Conservation (phyloP, 495 filamentous ascomycete species). For the Penicillium cinerascens region DNA sequence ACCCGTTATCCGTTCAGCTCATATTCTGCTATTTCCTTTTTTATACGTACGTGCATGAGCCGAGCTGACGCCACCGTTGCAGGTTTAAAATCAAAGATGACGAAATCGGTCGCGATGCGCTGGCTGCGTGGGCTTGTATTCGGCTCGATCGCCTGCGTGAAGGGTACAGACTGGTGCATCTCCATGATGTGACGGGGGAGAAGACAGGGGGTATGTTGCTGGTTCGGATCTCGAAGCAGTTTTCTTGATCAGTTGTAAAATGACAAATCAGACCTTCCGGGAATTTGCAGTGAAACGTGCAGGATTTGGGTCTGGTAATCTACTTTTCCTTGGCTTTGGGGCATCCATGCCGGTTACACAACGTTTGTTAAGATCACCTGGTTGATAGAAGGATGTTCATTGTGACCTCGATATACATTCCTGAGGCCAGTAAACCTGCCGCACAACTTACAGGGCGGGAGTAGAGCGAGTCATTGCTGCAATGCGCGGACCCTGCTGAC, state of each 20-base stretch:
- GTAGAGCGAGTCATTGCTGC: not conserved
- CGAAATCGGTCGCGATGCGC: constrained; percentile 66
- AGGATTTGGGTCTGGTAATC: not conserved
- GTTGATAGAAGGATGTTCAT: not conserved
- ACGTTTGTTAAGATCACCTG: not conserved
- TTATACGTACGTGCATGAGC: not conserved
- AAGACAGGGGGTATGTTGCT: constrained; percentile 62
- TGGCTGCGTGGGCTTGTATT: constrained; percentile 86
- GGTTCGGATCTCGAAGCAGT: constrained; percentile 60
- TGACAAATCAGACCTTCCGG: constrained; percentile 5
- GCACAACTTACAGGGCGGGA: not conserved
- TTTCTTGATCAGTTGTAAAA: constrained; percentile 21
- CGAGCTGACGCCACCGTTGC: constrained; percentile 10
- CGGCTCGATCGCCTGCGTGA: constrained; percentile 71
- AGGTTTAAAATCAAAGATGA: constrained; percentile 87
- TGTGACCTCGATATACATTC: not conserved
- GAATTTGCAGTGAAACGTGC: not conserved
- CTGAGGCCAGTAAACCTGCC: not conserved
- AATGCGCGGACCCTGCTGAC: not conserved
- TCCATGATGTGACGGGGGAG: constrained; percentile 62
- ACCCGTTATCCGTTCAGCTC: not conserved
- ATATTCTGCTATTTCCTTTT: not conserved
- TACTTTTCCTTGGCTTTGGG: not conserved
- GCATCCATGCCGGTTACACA: constrained; percentile 6
- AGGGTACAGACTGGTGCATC: constrained; percentile 73